These are phyloP conservation scores for Melastoma malabathricum DNA, from an alignment of 345 rosid species.

Conservation along the genomic window DNA sequence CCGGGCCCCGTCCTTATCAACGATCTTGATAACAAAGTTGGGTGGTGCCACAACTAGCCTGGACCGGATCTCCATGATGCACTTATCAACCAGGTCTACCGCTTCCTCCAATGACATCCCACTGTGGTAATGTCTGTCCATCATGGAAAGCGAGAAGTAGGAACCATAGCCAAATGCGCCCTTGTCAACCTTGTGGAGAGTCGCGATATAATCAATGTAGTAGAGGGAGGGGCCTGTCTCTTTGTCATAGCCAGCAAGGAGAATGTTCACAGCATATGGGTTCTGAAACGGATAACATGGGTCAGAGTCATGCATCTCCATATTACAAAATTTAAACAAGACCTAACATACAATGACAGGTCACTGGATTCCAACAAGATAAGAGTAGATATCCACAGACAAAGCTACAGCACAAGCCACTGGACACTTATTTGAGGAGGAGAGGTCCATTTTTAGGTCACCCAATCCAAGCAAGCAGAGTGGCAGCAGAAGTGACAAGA, in stretches of 20 bases:
- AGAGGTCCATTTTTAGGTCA: too few relatives aligned
- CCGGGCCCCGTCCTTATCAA: constrained; percentile 85
- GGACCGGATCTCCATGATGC: constrained; percentile 80
- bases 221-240: constrained; percentile 87
- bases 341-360: too few relatives aligned
- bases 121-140: constrained; percentile 91
- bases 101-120: constrained; percentile 91
- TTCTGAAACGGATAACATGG: constrained; percentile 29
- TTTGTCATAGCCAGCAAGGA: constrained; percentile 89
- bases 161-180: constrained; percentile 96
- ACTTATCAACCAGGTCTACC: constrained; percentile 64
- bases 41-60: constrained; percentile 92
- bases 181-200: constrained; percentile 91
- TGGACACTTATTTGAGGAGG: too few relatives aligned
- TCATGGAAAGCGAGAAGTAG: constrained; percentile 72
- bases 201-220: constrained; percentile 92
- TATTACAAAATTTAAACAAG: too few relatives aligned
- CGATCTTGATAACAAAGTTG: constrained; percentile 89
- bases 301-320: background rate
- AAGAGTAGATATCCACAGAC: too few relatives aligned
- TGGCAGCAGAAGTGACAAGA: too few relatives aligned
- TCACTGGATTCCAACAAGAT: too few relatives aligned
- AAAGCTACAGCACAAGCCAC: too few relatives aligned
- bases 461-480: too few relatives aligned
- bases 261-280: constrained; percentile 80